phyloP scores from a whole-genome alignment of 306 rosid genomes.

The Ochetophila trinervis region DNA sequence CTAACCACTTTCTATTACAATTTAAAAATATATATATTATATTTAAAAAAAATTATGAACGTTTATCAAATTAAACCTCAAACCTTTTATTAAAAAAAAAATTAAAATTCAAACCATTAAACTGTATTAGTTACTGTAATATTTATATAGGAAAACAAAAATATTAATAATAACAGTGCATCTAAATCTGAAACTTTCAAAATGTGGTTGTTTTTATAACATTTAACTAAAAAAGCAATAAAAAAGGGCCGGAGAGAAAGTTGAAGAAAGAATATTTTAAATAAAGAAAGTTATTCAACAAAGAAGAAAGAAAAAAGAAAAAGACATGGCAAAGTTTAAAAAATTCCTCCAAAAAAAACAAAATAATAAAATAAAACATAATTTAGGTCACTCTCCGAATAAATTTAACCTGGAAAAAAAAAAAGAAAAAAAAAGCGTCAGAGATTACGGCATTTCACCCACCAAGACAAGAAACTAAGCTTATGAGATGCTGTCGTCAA shows the following conservation, averaged over 20 bases:
- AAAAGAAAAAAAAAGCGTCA: constrained; percentile 7
- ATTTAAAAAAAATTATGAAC: too few species aligned
- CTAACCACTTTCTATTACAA: too few species aligned
- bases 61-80: too few species aligned
- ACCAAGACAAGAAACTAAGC: background rate
- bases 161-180: background rate
- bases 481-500: constrained; percentile 18
- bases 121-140: background rate
- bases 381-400: constrained; percentile 7
- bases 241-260: background rate
- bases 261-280: too few species aligned
- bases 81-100: too few species aligned
- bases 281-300: constrained; percentile 1
- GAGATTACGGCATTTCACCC: constrained; percentile 39
- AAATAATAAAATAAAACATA: constrained; percentile 9
- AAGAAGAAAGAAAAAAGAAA: constrained; percentile 1
- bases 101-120: background rate
- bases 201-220: background rate
- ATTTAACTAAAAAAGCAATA: background rate
- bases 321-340: constrained; percentile 1
- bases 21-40: too few species aligned
- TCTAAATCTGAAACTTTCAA: constrained; percentile 3
- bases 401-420: too few species aligned
- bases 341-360: background rate
- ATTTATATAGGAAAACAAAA: background rate